A percentile compares a stretch with the other conserved stretches of the same genome.
Conservation (phyloP, 1,284 basidiomycete species). For the Prillingera fragicola region DNA sequence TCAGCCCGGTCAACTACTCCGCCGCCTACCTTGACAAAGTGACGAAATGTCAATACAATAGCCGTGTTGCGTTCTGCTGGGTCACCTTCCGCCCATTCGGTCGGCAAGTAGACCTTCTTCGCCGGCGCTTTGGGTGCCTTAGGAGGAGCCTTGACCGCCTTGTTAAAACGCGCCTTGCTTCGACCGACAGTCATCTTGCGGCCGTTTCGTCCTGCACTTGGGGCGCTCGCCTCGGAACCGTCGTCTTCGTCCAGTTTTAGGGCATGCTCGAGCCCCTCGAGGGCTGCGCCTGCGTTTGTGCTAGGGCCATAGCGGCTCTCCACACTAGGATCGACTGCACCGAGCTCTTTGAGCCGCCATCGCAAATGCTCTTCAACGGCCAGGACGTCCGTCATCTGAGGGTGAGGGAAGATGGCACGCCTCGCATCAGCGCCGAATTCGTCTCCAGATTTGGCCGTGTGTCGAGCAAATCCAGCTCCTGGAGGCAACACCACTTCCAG, state of each 20-base stretch:
- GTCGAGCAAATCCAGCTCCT: conserved; percentile 2
- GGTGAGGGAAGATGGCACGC: conserved; percentile 39
- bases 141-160: conserved; percentile 19
- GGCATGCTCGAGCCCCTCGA: conserved; percentile 34
- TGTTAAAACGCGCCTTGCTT: conserved; percentile 19
- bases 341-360: conserved; percentile 47
- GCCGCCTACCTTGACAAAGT: conserved; percentile 45
- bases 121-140: conserved; percentile 9
- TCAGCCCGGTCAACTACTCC: not conserved
- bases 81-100: conserved; percentile 42
- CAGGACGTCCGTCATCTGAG: conserved; percentile 48
- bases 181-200: conserved; percentile 15
- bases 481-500: too few relatives aligned
- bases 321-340: conserved; percentile 40
- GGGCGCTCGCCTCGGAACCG: conserved; percentile 7
- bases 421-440: not conserved
- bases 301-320: conserved; percentile 42
- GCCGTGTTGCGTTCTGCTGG: conserved; percentile 43
- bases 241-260: conserved; percentile 24
- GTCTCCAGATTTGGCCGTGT: too few relatives aligned
- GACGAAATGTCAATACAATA: conserved; percentile 45
- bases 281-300: conserved; percentile 31
- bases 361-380: conserved; percentile 48
- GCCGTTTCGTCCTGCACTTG: conserved; percentile 21
- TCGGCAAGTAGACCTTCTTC: conserved; percentile 36